Base-by-base conservation (phyloP, 2,329 filamentous ascomycete genomes). In the Ceratocystis alfenasii region DNA sequence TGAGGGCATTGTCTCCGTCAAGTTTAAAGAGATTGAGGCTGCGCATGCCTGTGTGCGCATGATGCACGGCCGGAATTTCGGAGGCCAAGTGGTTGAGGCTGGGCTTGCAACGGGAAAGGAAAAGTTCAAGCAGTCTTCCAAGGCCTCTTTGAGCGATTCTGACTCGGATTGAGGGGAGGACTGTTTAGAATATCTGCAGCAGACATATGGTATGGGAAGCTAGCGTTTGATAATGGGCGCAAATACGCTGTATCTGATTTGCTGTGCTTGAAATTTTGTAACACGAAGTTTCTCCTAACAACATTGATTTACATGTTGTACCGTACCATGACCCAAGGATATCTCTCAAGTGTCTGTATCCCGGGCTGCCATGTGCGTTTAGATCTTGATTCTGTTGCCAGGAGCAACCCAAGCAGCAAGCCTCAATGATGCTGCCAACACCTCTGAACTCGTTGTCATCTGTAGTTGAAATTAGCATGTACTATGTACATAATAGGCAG, bases 31-130 rank as follows among this genome's bases (percentile, higher is more conserved):
- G 48, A 78, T 83, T 3, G 84, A 88, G 67, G 83, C 87, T 1
- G 93, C 92, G 2, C 78, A 79, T 66, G 84, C 83, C 7, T 96
- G 90, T 73, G 84, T 93, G 50, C 74, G 84, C 71, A 74, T 85
- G 59, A 92, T 95, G 87, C 79, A 90, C 70, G 91, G 91, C 0
- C 82, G 90, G n/a, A 84, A 79, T 68, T 96, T 95, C 73, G 88
- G 83, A 53, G 87, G 88, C 1, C 82, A 84, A 30, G 81, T 80
- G 28, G 86, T 96, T 3, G 79, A 86, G 70, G 90, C 91, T 12
- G 85, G 84, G 68, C 79, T 92, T 55, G 82, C 87, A 0, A 84
- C 85, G 17, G 89, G 89, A 1, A 81, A 80, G 64, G 88, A 94
- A 75, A 83, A 82, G 69, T 95, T 89, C 72, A 83, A 81, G 71